Evolutionary conservation across 2,329 filamentous ascomycete genomes (phyloP), one percentile per base, ranked within the genome.

Genomic region (Helicocarpus griseus): DNA sequence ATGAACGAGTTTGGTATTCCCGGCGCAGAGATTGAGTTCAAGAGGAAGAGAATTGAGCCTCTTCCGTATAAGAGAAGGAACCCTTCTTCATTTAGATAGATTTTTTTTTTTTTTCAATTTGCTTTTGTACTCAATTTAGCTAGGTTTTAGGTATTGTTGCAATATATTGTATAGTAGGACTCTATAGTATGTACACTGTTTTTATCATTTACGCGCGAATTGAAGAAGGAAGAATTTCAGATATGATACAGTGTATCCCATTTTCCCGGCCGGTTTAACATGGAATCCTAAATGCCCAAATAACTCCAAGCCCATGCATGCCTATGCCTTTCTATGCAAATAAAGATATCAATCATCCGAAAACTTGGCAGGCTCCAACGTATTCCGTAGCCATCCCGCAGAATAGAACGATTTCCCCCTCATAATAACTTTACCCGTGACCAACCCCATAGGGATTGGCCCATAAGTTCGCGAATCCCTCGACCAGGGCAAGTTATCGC

Each of bases 401-500:
- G 65, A 63, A 13, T 62, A 64, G 26, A 59, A 60, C 22, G 65
- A 67, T 65, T 65, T 70, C 24, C 67, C 61, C 46, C 65, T 60
- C 53, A 78, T 85, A 36, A 91, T 70, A 2, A 93, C 83, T 66
- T 95, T 97, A 44, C 89, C 89, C 60, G 79, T 83, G 41, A 98
- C 80, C 56, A 98, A 72, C 1, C 81, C 91, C 63, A 98, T 72
- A 0, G 93, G 93, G 26, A 98, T 66, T 0, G 93, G 89, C 0
- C 93, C 93, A 71, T 86, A 28, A 4, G 24, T 95, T 55, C 93
- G 82, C 40, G 89, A 96, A 72, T 98, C 93, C 57, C 88, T 76
- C 22, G 89, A 96, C 61, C 80, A 85, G 2, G 81, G 77, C 55
- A 95, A 64, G 67, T 97, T 97, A 68, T 98, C 93, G 2, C 93